Evolutionary conservation across 345 rosid species (phyloP), one percentile per base, ranked within the genome.

Genomic region (Bruguiera sexangula): DNA sequence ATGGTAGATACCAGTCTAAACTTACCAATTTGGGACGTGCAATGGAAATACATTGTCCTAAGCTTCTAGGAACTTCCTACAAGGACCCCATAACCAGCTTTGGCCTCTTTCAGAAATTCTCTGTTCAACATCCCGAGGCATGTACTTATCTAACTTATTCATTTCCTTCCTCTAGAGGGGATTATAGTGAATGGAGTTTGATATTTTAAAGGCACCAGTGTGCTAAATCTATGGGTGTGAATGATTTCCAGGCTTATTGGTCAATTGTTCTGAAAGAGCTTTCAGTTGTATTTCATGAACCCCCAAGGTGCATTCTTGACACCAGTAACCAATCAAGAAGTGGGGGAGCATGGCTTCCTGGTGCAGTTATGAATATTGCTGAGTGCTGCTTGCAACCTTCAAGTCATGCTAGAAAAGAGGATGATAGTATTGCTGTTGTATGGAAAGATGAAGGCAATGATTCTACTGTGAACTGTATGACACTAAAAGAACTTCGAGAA

Each of bases 391-490:
- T 94, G 75, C 79, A 73, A 32, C 88, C 98, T 37, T 63, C 78
- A 6, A 77, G 15, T 66, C 83, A 83, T 78, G 89, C 82, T 3
- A 77, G 81, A 67, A 91, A 85, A 75, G 80, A 77, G 18, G 91
- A 91, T 68, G 72, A 82, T 56, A 72, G 82, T 69, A 55, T 82
- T 70, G 98, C 97, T 26, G 32, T 91, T 69, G 82, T 86, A 55
- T 94, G 98, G 97, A 81, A 91, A 64, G 86, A 91, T 48, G 97
- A 94, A 85, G 78, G 34, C 71, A 90, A 86, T 76, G 83, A 84
- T 71, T 74, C 85, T 56, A 72, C 67, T 31, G 70, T 88, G 65
- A 86, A 78, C 37, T 63, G 10, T 43, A 67, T 89, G 92, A 89
- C 95, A 56, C 62, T 89, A 8, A 84, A 81, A 71, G 81, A 89